Percentiles rank a stretch among this genome's conserved stretches.
Evolutionary conservation across 2,329 filamentous ascomycete genomes (phyloP).

Genomic region (Simplicillium aogashimaense): DNA sequence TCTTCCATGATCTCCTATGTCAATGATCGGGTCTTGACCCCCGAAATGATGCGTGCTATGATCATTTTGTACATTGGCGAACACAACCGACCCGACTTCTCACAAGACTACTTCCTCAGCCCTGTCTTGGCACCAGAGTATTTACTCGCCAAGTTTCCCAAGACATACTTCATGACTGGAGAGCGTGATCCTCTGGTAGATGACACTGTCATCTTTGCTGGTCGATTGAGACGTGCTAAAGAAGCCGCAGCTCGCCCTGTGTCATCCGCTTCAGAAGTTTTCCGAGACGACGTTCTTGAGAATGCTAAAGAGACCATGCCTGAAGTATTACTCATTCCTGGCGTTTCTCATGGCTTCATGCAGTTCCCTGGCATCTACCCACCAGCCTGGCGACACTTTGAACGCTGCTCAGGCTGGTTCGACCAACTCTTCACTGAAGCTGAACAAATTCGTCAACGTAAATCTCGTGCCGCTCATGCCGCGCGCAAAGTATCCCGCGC

Average conservation of each 20-base stretch:
- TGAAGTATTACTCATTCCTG: constrained; percentile 77
- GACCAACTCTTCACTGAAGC: constrained; percentile 58
- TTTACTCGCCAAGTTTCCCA: constrained; percentile 78
- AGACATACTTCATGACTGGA: constrained; percentile 87
- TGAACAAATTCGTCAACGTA: constrained; percentile 22
- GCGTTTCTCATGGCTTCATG: constrained; percentile 86
- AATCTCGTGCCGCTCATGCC: constrained; percentile 12
- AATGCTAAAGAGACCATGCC: constrained; percentile 33
- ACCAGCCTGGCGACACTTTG: constrained; percentile 81
- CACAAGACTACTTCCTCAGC: constrained; percentile 80
- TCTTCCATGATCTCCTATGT: constrained; percentile 98
- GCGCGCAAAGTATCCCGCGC: constrained; percentile 17
- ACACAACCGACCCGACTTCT: constrained; percentile 86
- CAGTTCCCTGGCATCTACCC: constrained; percentile 86
- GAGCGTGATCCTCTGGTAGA: constrained; percentile 94
- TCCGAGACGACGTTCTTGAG: constrained; percentile 13
- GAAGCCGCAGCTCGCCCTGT: constrained; percentile 28
- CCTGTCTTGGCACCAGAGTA: constrained; percentile 82
- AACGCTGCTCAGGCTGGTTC: constrained; percentile 73
- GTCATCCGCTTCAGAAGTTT: constrained; percentile 7
- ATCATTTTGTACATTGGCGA: constrained; percentile 96
- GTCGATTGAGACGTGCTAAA: constrained; percentile 73
- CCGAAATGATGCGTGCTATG: constrained; percentile 99
- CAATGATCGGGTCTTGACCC: constrained; percentile 86
- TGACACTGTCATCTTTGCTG: constrained; percentile 93